Evolutionary conservation across 176 grass and related monocot species (phyloP), one percentile per base, ranked within the genome.

Genomic region (Hordeum vulgare): DNA sequence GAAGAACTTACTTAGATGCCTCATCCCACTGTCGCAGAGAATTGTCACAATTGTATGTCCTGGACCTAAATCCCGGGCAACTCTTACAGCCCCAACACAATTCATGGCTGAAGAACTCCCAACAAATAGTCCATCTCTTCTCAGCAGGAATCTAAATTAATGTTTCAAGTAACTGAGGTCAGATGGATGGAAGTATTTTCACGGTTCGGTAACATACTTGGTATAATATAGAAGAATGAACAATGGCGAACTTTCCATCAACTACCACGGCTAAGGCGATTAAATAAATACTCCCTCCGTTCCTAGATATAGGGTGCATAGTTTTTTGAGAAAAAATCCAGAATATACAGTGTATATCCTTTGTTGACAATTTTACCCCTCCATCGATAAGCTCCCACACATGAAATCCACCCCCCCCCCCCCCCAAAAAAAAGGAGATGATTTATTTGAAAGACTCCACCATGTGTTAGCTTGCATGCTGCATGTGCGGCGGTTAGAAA

Each of bases 101-200:
- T 98, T 98, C 96, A 98, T 98, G 56, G 96, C 90, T 59, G 93
- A 98, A 83, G 96, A 98, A 81, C 90, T 95, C 61, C 96, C 96
- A 18, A 95, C 27, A 54, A 98, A 98, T 61, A 95, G 81, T n/a
- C 96, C 96, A 83, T 98, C 96, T 1, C 95, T 93, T 81, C 81
- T 94, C 84, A 98, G 72, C 73, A 98, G 88, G 87, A 90, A 98
- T 87, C 96, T 92, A 79, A 79, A 31, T 68, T 47, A 24, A 83
- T 51, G 29, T 79, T 86, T 77, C 17, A 86, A 79, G 47, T 67
- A 83, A 83, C 33, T 81, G 35, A 21, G 47, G 74, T 90, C 67
- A 90, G 66, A 61, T 31, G 49, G 59, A 42, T 40, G 76, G 26
- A 59, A 81, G 11, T 42, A 24, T 74, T 54, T 54, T 29, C 7